Conservation (phyloP, 108 stramenopile genomes). For the Nitzschia sp. region DNA sequence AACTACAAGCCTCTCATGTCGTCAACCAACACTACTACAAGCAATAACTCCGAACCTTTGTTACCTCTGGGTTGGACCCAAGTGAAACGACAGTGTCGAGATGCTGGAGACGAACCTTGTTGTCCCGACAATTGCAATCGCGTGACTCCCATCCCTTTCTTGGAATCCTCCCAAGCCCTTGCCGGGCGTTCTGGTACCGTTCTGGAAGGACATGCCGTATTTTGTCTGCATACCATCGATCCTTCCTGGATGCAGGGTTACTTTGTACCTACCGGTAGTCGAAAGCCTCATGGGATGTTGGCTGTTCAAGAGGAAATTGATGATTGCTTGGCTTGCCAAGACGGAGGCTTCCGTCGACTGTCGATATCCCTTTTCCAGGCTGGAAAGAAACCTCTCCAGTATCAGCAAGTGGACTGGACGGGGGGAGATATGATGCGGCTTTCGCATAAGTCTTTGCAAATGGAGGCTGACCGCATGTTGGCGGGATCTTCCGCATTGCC, state of each 20-base stretch:
- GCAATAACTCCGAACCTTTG: too few relatives aligned
- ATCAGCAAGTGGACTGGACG: slow-evolving; percentile 53
- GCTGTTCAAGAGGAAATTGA: slow-evolving; percentile 62
- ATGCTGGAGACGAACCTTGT: slow-evolving; percentile 9
- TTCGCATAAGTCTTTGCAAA: slow-evolving; percentile 11
- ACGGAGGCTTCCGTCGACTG: slow-evolving; percentile 77
- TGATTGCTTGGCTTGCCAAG: slow-evolving; percentile 66
- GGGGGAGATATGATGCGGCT: slow-evolving; percentile 81
- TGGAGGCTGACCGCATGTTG: slow-evolving; percentile 37
- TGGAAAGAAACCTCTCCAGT: slow-evolving; percentile 8
- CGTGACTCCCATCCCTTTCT: background rate
- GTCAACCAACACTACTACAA: too few relatives aligned
- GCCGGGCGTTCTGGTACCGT: background rate
- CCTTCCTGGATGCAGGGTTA: slow-evolving; percentile 76
- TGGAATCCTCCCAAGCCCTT: background rate
- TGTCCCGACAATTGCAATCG: slow-evolving; percentile 22
- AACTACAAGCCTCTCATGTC: too few relatives aligned
- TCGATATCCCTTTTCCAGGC: slow-evolving; percentile 45
- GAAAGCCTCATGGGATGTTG: slow-evolving; percentile 66
- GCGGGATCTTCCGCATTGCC: slow-evolving; percentile 40
- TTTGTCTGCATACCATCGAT: slow-evolving; percentile 61
- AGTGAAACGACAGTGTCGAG: slow-evolving; percentile 28
- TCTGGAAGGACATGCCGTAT: slow-evolving; percentile 50
- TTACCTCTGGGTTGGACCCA: slow-evolving; percentile 55
- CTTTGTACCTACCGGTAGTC: slow-evolving; percentile 39